phyloP scores from a whole-genome alignment of 2,329 filamentous ascomycete species.

The Hypoxylon sp. region DNA sequence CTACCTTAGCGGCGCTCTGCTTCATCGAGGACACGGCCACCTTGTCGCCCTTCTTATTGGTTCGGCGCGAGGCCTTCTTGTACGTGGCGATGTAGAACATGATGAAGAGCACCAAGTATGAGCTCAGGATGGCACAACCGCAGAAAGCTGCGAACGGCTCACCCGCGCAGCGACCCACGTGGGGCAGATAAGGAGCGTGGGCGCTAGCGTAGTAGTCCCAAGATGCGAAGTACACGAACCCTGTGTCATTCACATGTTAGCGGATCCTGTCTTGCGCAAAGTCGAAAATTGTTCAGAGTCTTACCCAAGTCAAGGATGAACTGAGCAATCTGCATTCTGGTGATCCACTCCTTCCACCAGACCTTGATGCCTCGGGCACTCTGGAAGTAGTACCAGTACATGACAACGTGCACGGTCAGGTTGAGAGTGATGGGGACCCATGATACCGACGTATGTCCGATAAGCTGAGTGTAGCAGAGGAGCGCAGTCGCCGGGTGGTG shows the following conservation, averaged over 20 bases:
- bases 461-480: conserved; percentile 95
- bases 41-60: conserved; percentile 39
- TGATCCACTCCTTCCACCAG: conserved; percentile 99
- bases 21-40: conserved; percentile 41
- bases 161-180: conserved; percentile 76
- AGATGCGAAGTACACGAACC: conserved; percentile 83
- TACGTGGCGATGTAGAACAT: conserved; percentile 83
- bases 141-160: conserved; percentile 83
- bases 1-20: conserved; percentile 44
- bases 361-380: conserved; percentile 91
- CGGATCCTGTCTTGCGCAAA: neutral
- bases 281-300: conserved; percentile 46
- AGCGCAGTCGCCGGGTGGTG: conserved; percentile 96
- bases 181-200: conserved; percentile 78
- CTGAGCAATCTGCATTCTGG: conserved; percentile 92
- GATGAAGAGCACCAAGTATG: conserved; percentile 82
- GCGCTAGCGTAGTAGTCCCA: conserved; percentile 81
- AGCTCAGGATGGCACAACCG: conserved; percentile 78
- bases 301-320: conserved; percentile 94
- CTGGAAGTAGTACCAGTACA: conserved; percentile 99
- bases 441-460: conserved; percentile 89
- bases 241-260: conserved; percentile 57
- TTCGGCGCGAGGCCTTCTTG: conserved; percentile 64
- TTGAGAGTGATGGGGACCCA: conserved; percentile 95
- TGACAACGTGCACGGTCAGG: conserved; percentile 91